These are phyloP conservation scores for Verticillium zaregamsianum DNA, from an alignment of 2,329 filamentous ascomycete species.

Conservation along the genomic window DNA sequence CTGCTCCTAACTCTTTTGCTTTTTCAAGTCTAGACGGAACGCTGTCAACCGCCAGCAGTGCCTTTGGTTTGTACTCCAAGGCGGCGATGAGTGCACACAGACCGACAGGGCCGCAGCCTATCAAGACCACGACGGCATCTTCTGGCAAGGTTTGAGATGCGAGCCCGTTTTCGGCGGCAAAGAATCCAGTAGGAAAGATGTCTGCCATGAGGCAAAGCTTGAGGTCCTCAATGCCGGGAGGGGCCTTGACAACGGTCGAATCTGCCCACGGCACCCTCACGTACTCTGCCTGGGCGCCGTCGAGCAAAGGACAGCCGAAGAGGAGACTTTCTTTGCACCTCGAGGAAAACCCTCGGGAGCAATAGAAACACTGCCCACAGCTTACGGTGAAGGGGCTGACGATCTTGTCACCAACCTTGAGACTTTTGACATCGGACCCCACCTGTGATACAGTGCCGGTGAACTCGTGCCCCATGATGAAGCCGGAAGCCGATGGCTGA, in stretches of 20 bases:
- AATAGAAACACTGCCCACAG: conserved; percentile 82
- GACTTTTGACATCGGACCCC: conserved; percentile 62
- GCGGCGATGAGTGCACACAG: conserved; percentile 79
- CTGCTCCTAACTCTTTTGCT: conserved; percentile 70
- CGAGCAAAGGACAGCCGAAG: conserved; percentile 65
- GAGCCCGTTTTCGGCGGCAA: conserved; percentile 76
- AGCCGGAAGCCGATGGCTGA: conserved; percentile 61
- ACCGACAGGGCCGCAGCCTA: conserved; percentile 83
- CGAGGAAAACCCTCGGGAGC: conserved; percentile 69
- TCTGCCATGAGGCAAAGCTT: conserved; percentile 85
- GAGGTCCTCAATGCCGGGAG: conserved; percentile 63
- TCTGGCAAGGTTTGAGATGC: conserved; percentile 53
- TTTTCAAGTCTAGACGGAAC: conserved; percentile 70
- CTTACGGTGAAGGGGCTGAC: conserved; percentile 81
- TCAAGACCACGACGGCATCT: conserved; percentile 66
- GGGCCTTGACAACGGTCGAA: conserved; percentile 70
- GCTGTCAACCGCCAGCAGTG: conserved; percentile 75
- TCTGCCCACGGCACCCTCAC: conserved; percentile 79
- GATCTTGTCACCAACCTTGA: conserved; percentile 72
- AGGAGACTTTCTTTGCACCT: conserved; percentile 68
- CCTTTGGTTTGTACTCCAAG: conserved; percentile 68
- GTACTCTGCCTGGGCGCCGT: conserved; percentile 80
- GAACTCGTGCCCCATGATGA: conserved; percentile 81
- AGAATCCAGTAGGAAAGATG: conserved; percentile 86
- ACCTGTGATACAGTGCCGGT: conserved; percentile 68